Evolutionary conservation across 345 rosid species (phyloP), one percentile per base, ranked within the genome.

Genomic region (Lepidium didymum): DNA sequence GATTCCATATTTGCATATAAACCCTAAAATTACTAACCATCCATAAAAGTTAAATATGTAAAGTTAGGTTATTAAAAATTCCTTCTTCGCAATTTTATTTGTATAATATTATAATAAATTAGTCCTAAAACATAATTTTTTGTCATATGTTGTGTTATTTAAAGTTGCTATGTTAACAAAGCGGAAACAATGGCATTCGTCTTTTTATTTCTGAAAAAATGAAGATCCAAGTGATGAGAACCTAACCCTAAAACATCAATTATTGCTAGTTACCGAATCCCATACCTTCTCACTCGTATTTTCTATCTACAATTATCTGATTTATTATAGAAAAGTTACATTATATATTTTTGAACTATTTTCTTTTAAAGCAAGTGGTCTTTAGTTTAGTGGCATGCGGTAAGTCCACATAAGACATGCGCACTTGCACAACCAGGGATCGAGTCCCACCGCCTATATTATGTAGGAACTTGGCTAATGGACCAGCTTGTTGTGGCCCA

Each of bases 1-100:
- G 73, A 68, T 36, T 74, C 69, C 45, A 55, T 74, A 67, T 73
- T 66, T 73, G 72, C 72, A 73, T 35, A 44, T 68, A 61, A 74
- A 60, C 68, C 78, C 73, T 54, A 59, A 53, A 33, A 60, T 61
- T 46, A 60, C 18, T 3, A 74, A 67, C 41, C 41, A 34, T 73
- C 77, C 62, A 41, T 50, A 53, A 61, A 53, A 61, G 58, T 53
- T 11, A 73, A 54, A 23, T 37, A 56, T 62, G 29, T 21, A 44
- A 63, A 44, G 37, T 36, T 54, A 11, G 31, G 16, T 18, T 71
- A 63, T 34, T 40, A n/a, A 36, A 56, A 37, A 19, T 50, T 55
- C 35, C 18, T 34, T 56, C 27, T 13, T 56, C 19, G 23, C 35
- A 67, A 0, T 43, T 9, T 27, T 41, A 16, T 65, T 10, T 6